A percentile compares a stretch with the other conserved stretches of the same genome.
These are phyloP conservation scores for Flaveria trinervia DNA, from an alignment of 129 eudicot species.

Conservation along the genomic window DNA sequence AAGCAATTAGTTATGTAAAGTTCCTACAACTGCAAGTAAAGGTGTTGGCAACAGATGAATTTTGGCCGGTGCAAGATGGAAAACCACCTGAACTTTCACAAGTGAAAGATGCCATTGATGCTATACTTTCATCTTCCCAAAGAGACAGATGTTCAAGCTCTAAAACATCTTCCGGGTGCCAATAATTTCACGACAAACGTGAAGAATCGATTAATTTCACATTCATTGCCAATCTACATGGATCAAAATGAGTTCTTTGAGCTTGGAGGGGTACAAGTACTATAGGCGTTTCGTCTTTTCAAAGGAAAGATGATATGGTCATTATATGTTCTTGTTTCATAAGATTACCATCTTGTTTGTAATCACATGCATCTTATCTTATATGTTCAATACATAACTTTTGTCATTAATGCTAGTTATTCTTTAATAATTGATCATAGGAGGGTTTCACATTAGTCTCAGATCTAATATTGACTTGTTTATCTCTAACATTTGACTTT, in stretches of 20 bases:
- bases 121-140: constrained; percentile 77
- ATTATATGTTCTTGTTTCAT: too few species aligned
- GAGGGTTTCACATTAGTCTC: neutral
- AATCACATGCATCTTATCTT: constrained; percentile 37
- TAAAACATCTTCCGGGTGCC: constrained; percentile 19
- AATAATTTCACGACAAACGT: neutral
- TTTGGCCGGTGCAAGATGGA: constrained; percentile 97
- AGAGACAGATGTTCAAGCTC: constrained; percentile 63
- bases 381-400: constrained; percentile 24
- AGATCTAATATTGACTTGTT: neutral
- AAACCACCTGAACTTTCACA: constrained; percentile 94
- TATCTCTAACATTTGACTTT: too few species aligned
- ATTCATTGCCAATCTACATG: too few species aligned
- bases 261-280: too few species aligned
- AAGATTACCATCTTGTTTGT: constrained; percentile 30
- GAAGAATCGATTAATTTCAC: neutral
- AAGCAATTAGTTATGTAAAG: constrained; percentile 93
- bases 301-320: too few species aligned
- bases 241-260: too few species aligned
- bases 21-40: constrained; percentile 97
- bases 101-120: constrained; percentile 93
- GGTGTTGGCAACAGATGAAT: constrained; percentile 98
- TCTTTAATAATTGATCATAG: neutral
- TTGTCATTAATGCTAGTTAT: neutral
- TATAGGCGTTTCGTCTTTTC: too few species aligned